Evolutionary conservation across 257 asterid species (phyloP).

Genomic region (Solanum clarkiae): DNA sequence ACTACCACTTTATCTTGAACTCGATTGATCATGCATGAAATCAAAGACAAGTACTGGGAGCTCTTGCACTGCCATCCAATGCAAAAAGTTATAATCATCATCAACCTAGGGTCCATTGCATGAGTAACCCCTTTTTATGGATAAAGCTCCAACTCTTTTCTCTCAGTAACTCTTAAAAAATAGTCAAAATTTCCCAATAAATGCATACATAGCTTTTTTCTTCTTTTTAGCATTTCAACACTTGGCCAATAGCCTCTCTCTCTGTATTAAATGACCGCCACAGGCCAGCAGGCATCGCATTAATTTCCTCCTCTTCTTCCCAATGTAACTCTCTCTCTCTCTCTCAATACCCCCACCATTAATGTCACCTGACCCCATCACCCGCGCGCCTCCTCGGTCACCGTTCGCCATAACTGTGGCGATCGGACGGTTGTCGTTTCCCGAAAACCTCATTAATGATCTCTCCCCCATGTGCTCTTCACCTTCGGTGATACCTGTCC

Average conservation of each 20-base stretch:
- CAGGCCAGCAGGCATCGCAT: conserved; percentile 2
- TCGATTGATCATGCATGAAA: not conserved
- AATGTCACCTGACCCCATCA: conserved; percentile 1
- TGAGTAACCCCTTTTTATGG: not conserved
- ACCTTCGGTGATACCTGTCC: conserved; percentile 73
- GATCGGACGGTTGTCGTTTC: not conserved
- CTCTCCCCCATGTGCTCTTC: conserved; percentile 47
- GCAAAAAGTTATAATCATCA: not conserved
- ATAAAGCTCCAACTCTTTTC: not conserved
- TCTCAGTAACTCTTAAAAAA: not conserved
- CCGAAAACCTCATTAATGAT: not conserved
- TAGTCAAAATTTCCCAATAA: conserved; percentile 2
- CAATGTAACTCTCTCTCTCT: not conserved
- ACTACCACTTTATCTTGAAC: not conserved
- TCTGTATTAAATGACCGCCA: conserved; percentile 5
- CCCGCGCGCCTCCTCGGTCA: not conserved
- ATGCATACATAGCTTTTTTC: not conserved
- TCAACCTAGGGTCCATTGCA: not conserved
- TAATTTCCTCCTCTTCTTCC: conserved; percentile 1
- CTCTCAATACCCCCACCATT: not conserved
- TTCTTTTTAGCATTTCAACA: not conserved
- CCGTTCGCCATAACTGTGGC: not conserved
- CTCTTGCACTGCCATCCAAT: not conserved
- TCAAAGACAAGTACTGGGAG: not conserved
- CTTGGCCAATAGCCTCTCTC: not conserved